Evolutionary conservation across 2,329 filamentous ascomycete species (phyloP).

Genomic region (Sporothrix variecibatus): DNA sequence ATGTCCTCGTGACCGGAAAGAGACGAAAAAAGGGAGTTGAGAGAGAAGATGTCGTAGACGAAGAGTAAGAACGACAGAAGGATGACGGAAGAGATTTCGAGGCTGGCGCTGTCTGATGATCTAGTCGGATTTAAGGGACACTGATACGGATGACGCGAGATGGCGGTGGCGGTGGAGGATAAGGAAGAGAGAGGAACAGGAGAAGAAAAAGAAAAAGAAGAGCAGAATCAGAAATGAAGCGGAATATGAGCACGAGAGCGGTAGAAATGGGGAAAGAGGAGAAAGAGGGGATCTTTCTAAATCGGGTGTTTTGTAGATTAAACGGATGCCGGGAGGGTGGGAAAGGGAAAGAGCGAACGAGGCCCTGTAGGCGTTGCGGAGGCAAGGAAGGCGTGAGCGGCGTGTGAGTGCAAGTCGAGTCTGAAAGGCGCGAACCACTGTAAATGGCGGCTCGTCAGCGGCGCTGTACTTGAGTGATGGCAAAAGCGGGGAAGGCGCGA

Average conservation of each 20-base stretch:
- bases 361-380: neutral
- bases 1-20: neutral
- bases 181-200: too few species aligned
- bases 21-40: neutral
- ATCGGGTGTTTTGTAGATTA: neutral
- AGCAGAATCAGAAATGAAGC: too few species aligned
- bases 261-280: slow-evolving; percentile 8
- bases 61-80: neutral
- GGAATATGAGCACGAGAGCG: neutral
- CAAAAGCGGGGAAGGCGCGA: slow-evolving; percentile 18
- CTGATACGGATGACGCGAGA: slow-evolving; percentile 9
- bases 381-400: neutral
- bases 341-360: neutral
- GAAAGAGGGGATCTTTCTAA: slow-evolving; percentile 13
- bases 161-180: neutral
- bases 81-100: slow-evolving; percentile 1
- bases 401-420: neutral
- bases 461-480: neutral
- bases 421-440: neutral
- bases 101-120: neutral
- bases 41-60: neutral
- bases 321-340: slow-evolving; percentile 1
- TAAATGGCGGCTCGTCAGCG: neutral
- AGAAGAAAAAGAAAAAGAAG: slow-evolving; percentile 32
- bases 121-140: neutral